Conservation (phyloP, 1,139 yeast species). For the Yamadazyma aaseri region DNA sequence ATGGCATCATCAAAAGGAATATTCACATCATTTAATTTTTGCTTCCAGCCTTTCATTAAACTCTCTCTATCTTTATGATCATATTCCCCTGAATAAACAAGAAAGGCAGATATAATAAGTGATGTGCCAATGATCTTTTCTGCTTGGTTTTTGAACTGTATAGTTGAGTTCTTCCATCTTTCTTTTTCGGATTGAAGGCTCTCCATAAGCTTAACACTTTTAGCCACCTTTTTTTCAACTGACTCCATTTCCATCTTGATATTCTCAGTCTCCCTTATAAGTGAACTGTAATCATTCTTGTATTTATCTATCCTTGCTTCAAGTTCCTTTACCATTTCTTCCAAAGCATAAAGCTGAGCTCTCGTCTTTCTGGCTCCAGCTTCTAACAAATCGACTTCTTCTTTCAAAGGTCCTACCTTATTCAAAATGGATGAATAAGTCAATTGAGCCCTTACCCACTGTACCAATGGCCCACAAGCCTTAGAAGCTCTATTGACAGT, state of each 20-base stretch:
- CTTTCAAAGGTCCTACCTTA: constrained; percentile 70
- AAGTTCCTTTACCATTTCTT: constrained; percentile 77
- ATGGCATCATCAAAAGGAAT: constrained; percentile 43
- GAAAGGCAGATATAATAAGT: constrained; percentile 59
- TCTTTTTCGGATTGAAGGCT: constrained; percentile 64
- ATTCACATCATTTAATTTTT: constrained; percentile 31
- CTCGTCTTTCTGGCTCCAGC: constrained; percentile 58
- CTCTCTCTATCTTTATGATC: constrained; percentile 52
- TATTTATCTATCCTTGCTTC: constrained; percentile 66
- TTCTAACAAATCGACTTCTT: constrained; percentile 64
- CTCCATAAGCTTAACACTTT: constrained; percentile 64
- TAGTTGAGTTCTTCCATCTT: constrained; percentile 71
- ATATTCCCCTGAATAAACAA: constrained; percentile 60
- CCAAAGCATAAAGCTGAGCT: constrained; percentile 71
- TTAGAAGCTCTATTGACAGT: constrained; percentile 86
- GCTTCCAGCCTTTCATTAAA: constrained; percentile 42
- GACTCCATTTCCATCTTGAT: constrained; percentile 67
- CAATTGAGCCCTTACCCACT: constrained; percentile 90
- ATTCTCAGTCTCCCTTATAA: constrained; percentile 76
- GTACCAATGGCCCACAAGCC: constrained; percentile 90
- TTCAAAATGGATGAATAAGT: constrained; percentile 67
- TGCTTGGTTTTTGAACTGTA: constrained; percentile 47
- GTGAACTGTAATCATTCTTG: constrained; percentile 64
- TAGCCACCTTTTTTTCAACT: constrained; percentile 59
- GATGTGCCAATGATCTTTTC: constrained; percentile 62